phyloP scores from a whole-genome alignment of 805 yeast genomes.

The Myxozyma nipponensis region DNA sequence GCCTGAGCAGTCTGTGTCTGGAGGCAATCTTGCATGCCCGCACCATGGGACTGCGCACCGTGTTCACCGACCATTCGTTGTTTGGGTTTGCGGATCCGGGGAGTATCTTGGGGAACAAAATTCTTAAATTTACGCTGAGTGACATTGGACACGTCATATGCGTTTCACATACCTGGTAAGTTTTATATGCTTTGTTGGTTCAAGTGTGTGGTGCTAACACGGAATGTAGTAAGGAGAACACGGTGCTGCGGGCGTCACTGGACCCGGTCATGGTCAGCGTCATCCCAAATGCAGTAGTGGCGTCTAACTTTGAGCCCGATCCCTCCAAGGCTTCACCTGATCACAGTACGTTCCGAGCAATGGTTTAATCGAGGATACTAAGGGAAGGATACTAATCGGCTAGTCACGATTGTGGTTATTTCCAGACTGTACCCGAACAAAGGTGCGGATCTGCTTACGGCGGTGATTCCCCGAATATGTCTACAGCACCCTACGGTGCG shows the following conservation, averaged over 20 bases:
- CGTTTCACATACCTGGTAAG: conserved; percentile 74
- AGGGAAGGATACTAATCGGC: background rate
- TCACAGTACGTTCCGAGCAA: conserved; percentile 33
- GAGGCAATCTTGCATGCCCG: conserved; percentile 90
- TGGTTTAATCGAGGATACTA: background rate
- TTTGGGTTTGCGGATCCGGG: conserved; percentile 89
- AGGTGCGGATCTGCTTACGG: conserved; percentile 86
- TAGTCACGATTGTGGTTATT: conserved; percentile 78
- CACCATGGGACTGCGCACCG: conserved; percentile 87
- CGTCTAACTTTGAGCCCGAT: conserved; percentile 61
- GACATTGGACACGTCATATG: conserved; percentile 93
- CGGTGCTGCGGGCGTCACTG: conserved; percentile 78
- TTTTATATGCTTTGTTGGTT: background rate
- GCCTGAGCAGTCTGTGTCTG: conserved; percentile 78
- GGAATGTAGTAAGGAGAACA: conserved; percentile 73
- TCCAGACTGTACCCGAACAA: conserved; percentile 92
- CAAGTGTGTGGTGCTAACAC: background rate
- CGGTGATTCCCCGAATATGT: conserved; percentile 82
- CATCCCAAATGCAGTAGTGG: conserved; percentile 94
- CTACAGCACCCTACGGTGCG: conserved; percentile 55
- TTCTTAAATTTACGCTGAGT: conserved; percentile 73
- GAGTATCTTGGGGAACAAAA: conserved; percentile 79
- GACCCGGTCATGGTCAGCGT: conserved; percentile 79
- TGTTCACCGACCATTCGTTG: conserved; percentile 92
- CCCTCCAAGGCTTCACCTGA: conserved; percentile 36